Conservation (phyloP, 257 asterid genomes). For the Solanum tacnaense region DNA sequence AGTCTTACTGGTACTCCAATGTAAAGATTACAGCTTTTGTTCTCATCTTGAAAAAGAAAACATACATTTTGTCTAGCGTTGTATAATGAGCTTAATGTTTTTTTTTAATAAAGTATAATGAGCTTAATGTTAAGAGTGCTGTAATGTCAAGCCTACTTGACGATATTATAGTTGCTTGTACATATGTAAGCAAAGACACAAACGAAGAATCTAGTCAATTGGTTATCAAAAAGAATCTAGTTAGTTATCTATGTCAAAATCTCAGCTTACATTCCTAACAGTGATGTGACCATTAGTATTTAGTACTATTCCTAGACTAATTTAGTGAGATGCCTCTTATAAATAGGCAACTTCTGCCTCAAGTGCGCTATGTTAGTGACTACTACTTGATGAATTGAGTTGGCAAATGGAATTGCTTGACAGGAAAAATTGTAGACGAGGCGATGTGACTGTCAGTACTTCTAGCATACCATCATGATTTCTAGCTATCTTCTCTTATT, state of each 20-base stretch:
- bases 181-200: neutral
- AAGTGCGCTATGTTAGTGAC: neutral
- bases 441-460: neutral
- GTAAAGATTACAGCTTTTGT: neutral
- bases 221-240: neutral
- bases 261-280: neutral
- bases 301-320: neutral
- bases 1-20: neutral
- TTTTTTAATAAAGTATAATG: neutral
- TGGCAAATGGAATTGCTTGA: neutral
- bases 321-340: neutral
- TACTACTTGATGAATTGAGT: neutral
- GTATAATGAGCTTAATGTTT: neutral
- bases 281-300: neutral
- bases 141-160: neutral
- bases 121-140: neutral
- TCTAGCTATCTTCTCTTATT: neutral
- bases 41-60: neutral
- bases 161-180: neutral
- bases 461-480: neutral
- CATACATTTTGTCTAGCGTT: neutral
- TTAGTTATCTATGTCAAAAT: neutral
- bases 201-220: neutral
- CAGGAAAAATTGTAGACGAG: neutral
- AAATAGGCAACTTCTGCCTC: neutral